Conservation (phyloP, 2,329 filamentous ascomycete genomes). For the Paecilomyces formosus region DNA sequence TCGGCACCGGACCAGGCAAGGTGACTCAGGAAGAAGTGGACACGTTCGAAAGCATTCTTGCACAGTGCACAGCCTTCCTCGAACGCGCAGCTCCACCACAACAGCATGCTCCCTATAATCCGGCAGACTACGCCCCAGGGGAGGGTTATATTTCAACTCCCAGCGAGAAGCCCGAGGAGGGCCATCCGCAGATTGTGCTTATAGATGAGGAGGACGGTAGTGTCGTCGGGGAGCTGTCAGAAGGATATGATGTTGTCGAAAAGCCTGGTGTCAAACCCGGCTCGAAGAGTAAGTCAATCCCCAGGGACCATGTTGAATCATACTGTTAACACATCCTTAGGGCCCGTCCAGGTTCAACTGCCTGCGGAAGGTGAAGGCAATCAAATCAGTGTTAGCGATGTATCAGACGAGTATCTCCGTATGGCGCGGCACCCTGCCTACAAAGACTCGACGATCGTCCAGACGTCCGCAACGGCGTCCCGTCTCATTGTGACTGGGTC, state of each 20-base stretch:
- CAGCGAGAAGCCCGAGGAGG: conserved; percentile 18
- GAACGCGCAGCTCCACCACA: conserved; percentile 66
- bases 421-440: conserved; percentile 86
- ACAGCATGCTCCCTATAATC: conserved; percentile 59
- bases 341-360: conserved; percentile 42
- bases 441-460: conserved; percentile 75
- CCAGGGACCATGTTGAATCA: not conserved
- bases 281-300: conserved; percentile 68
- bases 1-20: conserved; percentile 55
- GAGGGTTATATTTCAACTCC: conserved; percentile 59
- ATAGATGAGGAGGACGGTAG: conserved; percentile 95
- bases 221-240: conserved; percentile 83
- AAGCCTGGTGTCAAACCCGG: conserved; percentile 68
- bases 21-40: conserved; percentile 86
- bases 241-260: conserved; percentile 74
- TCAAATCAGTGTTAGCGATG: conserved; percentile 40
- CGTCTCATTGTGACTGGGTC: conserved; percentile 87
- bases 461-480: conserved; percentile 79
- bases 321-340: conserved; percentile 19
- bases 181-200: conserved; percentile 74
- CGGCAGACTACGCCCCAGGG: conserved; percentile 69
- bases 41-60: conserved; percentile 94
- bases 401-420: conserved; percentile 57
- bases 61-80: conserved; percentile 94
- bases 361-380: conserved; percentile 41